Evolutionary conservation across 2,329 filamentous ascomycete species (phyloP).

Genomic region (Cadophora gregata): DNA sequence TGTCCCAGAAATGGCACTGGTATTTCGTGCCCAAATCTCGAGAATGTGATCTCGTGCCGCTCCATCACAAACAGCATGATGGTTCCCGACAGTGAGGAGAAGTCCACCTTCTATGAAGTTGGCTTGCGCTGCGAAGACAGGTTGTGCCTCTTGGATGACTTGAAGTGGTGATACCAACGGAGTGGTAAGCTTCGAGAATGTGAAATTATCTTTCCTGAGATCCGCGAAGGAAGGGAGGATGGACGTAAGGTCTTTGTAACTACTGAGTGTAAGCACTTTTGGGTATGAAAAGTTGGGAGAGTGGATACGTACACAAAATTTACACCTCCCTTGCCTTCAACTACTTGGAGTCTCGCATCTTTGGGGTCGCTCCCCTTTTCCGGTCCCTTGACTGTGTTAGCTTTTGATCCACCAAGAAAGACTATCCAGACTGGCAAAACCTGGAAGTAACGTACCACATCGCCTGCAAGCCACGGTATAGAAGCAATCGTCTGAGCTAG

Average conservation of each 20-base stretch:
- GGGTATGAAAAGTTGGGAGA: not conserved
- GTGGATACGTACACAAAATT: slow-evolving; percentile 25
- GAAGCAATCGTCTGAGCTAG: slow-evolving; percentile 29
- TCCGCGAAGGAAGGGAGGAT: slow-evolving; percentile 28
- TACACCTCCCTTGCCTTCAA: slow-evolving; percentile 21
- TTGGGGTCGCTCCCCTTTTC: slow-evolving; percentile 25
- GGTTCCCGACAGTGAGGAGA: slow-evolving; percentile 54
- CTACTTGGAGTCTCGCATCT: slow-evolving; percentile 24
- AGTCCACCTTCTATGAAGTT: slow-evolving; percentile 57
- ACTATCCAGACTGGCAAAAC: no score
- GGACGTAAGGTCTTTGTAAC: slow-evolving; percentile 29
- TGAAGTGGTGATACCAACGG: slow-evolving; percentile 24
- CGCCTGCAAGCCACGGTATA: slow-evolving; percentile 32
- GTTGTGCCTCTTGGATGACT: slow-evolving; percentile 27
- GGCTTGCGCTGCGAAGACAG: slow-evolving; percentile 54
- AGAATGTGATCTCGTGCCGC: slow-evolving; percentile 49
- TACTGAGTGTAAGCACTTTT: slow-evolving; percentile 17
- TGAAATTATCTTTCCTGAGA: slow-evolving; percentile 29
- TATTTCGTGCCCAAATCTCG: slow-evolving; percentile 53
- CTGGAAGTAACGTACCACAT: slow-evolving; percentile 23
- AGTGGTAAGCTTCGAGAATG: slow-evolving; percentile 31
- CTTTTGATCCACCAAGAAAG: no score
- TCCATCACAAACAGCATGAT: slow-evolving; percentile 59
- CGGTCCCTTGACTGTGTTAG: slow-evolving; percentile 21
- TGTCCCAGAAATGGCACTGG: slow-evolving; percentile 52